A percentile compares a stretch with the other conserved stretches of the same genome.
Evolutionary conservation across 2,329 filamentous ascomycete species (phyloP).

Genomic region (Aspergillus glaucus): DNA sequence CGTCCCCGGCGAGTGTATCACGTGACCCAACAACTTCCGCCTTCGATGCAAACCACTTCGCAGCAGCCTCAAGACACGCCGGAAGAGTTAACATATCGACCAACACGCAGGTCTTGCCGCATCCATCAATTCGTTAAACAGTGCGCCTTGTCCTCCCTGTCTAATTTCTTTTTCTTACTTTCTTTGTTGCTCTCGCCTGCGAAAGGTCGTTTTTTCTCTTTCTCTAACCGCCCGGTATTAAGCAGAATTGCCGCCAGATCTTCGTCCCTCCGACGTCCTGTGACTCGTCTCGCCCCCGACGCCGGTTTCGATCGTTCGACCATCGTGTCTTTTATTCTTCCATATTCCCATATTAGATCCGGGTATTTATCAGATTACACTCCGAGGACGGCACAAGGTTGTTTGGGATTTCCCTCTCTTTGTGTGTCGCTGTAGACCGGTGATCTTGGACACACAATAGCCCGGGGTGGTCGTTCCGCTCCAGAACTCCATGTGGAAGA

Average conservation of each 20-base stretch:
- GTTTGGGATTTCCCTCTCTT: slow-evolving; percentile 8
- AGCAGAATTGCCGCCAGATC: slow-evolving; percentile 11
- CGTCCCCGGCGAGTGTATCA: slow-evolving; percentile 18
- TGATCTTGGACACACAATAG: slow-evolving; percentile 12
- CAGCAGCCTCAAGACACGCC: slow-evolving; percentile 15
- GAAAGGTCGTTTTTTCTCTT: slow-evolving; percentile 5
- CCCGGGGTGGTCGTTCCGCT: slow-evolving; percentile 28
- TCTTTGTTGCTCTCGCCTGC: slow-evolving; percentile 3
- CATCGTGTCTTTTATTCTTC: slow-evolving; percentile 2
- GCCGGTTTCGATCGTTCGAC: slow-evolving; percentile 17
- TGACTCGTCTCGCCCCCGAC: slow-evolving; percentile 18
- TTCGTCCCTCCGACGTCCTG: slow-evolving; percentile 11
- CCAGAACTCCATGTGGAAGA: slow-evolving; percentile 44
- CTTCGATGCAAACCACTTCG: slow-evolving; percentile 36
- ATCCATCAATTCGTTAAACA: slow-evolving; percentile 11
- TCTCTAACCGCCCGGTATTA: slow-evolving; percentile 7
- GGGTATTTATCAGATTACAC: slow-evolving; percentile 1
- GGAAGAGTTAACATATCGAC: slow-evolving; percentile 21
- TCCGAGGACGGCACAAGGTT: slow-evolving; percentile 7
- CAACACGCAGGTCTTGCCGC: slow-evolving; percentile 7
- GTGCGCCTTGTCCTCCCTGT: slow-evolving; percentile 8
- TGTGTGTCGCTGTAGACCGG: slow-evolving; percentile 7
- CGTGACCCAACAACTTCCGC: slow-evolving; percentile 31
- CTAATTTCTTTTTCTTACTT: not conserved
- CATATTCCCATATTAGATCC: not conserved